A percentile compares a stretch with the other conserved stretches of the same genome.
phyloP scores from a whole-genome alignment of 495 filamentous ascomycete species.

The Podospora didyma region DNA sequence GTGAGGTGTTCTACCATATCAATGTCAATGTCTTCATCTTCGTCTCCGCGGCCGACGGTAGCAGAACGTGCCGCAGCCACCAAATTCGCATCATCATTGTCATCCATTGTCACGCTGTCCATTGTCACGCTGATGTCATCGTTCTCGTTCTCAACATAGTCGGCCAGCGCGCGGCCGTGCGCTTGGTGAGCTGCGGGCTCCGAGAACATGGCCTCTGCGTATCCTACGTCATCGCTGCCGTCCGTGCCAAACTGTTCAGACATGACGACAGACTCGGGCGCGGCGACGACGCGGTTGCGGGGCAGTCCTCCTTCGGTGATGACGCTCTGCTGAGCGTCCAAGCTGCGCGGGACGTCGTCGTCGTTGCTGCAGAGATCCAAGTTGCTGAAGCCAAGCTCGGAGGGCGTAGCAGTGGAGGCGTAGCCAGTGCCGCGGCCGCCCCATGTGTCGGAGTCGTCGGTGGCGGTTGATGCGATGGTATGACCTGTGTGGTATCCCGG shows the following conservation, averaged over 20 bases:
- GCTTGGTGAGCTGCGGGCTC: constrained; percentile 24
- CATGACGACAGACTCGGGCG: neutral
- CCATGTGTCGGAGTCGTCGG: constrained; percentile 2
- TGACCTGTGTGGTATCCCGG: constrained; percentile 41
- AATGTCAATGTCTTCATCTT: constrained; percentile 2
- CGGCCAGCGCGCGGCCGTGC: constrained; percentile 16
- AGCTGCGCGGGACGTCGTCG: constrained; percentile 15
- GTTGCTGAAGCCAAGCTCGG: constrained; percentile 18
- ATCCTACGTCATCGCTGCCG: constrained; percentile 12
- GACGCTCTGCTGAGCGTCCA: constrained; percentile 26
- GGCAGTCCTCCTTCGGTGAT: constrained; percentile 5
- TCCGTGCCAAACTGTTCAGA: constrained; percentile 19
- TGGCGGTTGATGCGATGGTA: constrained; percentile 15
- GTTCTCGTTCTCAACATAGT: constrained; percentile 11
- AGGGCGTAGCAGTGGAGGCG: constrained; percentile 12
- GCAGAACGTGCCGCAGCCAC: neutral
- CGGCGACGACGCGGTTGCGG: constrained; percentile 12
- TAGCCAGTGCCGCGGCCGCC: neutral
- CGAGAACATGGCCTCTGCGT: constrained; percentile 18
- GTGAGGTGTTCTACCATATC: constrained; percentile 1
- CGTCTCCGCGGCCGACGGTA: constrained; percentile 8
- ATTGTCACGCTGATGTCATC: neutral
- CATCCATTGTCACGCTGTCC: neutral
- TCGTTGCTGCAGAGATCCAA: constrained; percentile 17
- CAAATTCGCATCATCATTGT: neutral